Percentiles rank a stretch among this genome's conserved stretches.
Conservation (phyloP, 345 rosid species). For the Erysimum cheiranthoides region DNA sequence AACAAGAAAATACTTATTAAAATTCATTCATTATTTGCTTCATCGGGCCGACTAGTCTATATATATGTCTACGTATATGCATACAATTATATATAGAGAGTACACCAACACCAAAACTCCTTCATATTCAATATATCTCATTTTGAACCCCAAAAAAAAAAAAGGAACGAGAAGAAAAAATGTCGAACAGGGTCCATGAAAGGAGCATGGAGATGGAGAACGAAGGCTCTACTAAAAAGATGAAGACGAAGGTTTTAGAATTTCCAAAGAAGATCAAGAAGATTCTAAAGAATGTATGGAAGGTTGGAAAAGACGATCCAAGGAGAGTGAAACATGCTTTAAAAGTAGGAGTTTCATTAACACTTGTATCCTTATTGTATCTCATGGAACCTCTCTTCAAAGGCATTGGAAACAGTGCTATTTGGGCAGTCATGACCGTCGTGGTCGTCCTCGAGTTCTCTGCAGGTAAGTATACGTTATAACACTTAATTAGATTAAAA, state of each 20-base stretch:
- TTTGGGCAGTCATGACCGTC: slow-evolving; percentile 90
- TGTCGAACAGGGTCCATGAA: slow-evolving; percentile 52
- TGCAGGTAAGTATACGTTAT: slow-evolving; percentile 52
- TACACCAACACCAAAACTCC: background rate
- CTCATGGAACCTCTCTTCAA: slow-evolving; percentile 69
- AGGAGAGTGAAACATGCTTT: slow-evolving; percentile 68
- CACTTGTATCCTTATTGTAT: slow-evolving; percentile 71
- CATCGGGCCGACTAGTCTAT: background rate
- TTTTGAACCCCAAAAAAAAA: background rate
- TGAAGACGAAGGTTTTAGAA: slow-evolving; percentile 36
- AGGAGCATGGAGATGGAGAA: slow-evolving; percentile 41
- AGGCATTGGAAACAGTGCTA: slow-evolving; percentile 64
- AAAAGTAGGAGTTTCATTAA: slow-evolving; percentile 71
- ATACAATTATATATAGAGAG: slow-evolving; percentile 23
- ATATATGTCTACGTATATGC: background rate
- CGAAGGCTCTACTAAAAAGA: background rate
- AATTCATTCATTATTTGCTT: slow-evolving; percentile 11
- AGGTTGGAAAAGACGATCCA: slow-evolving; percentile 73
- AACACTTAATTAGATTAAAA: background rate
- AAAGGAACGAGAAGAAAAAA: slow-evolving; percentile 9
- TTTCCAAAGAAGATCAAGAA: slow-evolving; percentile 47
- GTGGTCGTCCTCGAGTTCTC: slow-evolving; percentile 87
- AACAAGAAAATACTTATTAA: slow-evolving; percentile 9
- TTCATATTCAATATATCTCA: slow-evolving; percentile 16
- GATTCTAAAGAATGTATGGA: slow-evolving; percentile 47